Evolutionary conservation across 169 alveolate genomes (phyloP), one percentile per base, ranked within the genome.

Genomic region (Miamiensis avidus): DNA sequence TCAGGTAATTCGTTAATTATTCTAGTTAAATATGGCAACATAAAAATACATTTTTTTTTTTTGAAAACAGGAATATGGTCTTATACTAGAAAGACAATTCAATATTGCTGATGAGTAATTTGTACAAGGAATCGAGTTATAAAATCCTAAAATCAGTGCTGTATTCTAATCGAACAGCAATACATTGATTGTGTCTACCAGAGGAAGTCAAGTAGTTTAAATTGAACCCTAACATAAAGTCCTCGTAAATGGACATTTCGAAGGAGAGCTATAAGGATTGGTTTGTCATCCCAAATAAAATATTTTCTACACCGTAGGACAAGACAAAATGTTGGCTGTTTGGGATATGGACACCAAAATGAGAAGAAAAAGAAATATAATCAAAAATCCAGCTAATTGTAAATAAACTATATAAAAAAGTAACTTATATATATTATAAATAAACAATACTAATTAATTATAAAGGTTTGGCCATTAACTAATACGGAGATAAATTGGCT

Each of bases 201-300:
- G 69, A 49, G 69, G 69, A 49, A 49, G 69, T 49, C 69, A 49
- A 49, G 20, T 49, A 4, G 20, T 49, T 20, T 20, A 49, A 49
- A 49, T 49, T 11, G 69, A 49, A 20, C 69, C 69, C 4, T 11
- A 11, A 11, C 4, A 49, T 11, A 49, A 20, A 49, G 69, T 49
- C 20, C 20, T 49, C 4, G 26, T 11, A 49, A 49, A 49, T 20
- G 69, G 97, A n/a, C 97, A 96, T 83, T 94, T 69, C 78, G 94
- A 95, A 81, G 93, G 91, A 34, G 97, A 95, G 89, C 85, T 96
- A 33, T 94, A 97, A 97, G 98, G 97, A 16, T 79, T 96, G 31
- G 92, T 93, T 65, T 69, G 88, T 25, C 96, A 94, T 82, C 97
- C 97, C 25, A 82, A 82, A 49, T 87, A 94, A 82, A 92, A 89